A percentile compares a stretch with the other conserved stretches of the same genome.
These are phyloP conservation scores for Goffeauzyma gilvescens DNA, from an alignment of 768 basidiomycete genomes.

Conservation along the genomic window DNA sequence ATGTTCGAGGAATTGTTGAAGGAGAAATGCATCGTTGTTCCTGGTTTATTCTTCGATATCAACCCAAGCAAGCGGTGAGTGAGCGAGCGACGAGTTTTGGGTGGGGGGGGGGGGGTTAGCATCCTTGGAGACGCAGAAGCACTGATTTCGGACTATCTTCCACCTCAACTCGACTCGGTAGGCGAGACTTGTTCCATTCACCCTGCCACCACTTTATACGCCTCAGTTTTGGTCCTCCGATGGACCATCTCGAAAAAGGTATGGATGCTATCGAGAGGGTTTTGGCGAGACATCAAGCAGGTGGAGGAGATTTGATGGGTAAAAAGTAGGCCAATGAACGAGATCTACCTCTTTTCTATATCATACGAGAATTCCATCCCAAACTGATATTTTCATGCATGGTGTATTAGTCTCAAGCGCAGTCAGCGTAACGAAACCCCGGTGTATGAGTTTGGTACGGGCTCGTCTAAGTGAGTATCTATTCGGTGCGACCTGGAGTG, in stretches of 20 bases:
- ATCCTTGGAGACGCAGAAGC: not conserved
- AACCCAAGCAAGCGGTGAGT: slow-evolving; percentile 40
- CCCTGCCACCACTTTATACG: slow-evolving; percentile 51
- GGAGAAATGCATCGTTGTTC: slow-evolving; percentile 56
- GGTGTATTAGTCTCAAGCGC: too few relatives aligned
- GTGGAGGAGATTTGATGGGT: slow-evolving; percentile 15
- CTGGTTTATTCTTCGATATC: slow-evolving; percentile 57
- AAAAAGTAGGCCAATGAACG: slow-evolving; percentile 20
- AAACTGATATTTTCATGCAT: too few relatives aligned
- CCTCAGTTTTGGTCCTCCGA: slow-evolving; percentile 64
- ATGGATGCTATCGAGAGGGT: slow-evolving; percentile 71
- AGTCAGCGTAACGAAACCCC: too few relatives aligned
- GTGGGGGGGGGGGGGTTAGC: slow-evolving; percentile 28
- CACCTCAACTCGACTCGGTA: too few relatives aligned
- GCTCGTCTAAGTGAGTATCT: too few relatives aligned
- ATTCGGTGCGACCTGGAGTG: too few relatives aligned
- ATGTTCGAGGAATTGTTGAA: slow-evolving; percentile 91
- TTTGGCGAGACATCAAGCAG: slow-evolving; percentile 38
- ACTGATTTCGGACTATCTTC: not conserved
- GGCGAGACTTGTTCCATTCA: slow-evolving; percentile 59
- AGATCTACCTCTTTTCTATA: too few relatives aligned
- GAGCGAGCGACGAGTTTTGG: too few relatives aligned
- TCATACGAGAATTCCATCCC: too few relatives aligned
- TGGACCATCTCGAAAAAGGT: slow-evolving; percentile 63
- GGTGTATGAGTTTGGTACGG: too few relatives aligned